A percentile compares a stretch with the other conserved stretches of the same genome.
Evolutionary conservation across 352 stramenopile species (phyloP).

Genomic region (Achlya hypogyna): DNA sequence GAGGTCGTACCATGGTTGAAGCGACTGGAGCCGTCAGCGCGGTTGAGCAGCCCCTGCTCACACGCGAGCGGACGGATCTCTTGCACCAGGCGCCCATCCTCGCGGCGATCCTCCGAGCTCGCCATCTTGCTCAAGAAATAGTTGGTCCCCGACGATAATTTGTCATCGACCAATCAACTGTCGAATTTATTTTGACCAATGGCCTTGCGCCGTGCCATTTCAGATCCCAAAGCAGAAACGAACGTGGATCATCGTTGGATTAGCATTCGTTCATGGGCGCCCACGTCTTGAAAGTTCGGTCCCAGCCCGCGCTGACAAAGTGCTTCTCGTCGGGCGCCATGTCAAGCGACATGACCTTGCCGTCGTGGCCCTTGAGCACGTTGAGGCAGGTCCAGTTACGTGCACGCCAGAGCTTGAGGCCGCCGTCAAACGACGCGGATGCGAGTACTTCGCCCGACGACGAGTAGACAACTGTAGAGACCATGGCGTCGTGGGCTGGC

Average conservation of each 20-base stretch:
- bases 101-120: slow-evolving; percentile 23
- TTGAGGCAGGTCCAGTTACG: slow-evolving; percentile 88
- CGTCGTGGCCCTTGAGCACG: slow-evolving; percentile 88
- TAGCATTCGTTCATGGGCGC: slow-evolving; percentile 86
- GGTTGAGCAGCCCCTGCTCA: slow-evolving; percentile 68
- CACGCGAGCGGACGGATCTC: slow-evolving; percentile 66
- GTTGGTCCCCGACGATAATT: not conserved
- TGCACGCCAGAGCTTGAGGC: slow-evolving; percentile 91
- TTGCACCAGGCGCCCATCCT: slow-evolving; percentile 61
- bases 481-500: slow-evolving; percentile 91
- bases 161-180: not conserved
- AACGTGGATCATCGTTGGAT: slow-evolving; percentile 18
- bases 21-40: slow-evolving; percentile 63
- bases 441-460: slow-evolving; percentile 78
- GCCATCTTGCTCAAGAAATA: not conserved
- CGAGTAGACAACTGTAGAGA: slow-evolving; percentile 88
- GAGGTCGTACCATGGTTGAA: slow-evolving; percentile 69
- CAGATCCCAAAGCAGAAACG: not conserved
- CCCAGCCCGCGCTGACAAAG: slow-evolving; percentile 83
- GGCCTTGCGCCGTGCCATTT: not conserved
- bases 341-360: slow-evolving; percentile 92
- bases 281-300: slow-evolving; percentile 91
- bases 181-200: not conserved
- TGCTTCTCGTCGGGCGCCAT: slow-evolving; percentile 84
- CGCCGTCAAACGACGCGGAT: slow-evolving; percentile 92